Evolutionary conservation across 2,329 filamentous ascomycete species (phyloP), one percentile per base, ranked within the genome.

Genomic region (Gyromitra esculenta): DNA sequence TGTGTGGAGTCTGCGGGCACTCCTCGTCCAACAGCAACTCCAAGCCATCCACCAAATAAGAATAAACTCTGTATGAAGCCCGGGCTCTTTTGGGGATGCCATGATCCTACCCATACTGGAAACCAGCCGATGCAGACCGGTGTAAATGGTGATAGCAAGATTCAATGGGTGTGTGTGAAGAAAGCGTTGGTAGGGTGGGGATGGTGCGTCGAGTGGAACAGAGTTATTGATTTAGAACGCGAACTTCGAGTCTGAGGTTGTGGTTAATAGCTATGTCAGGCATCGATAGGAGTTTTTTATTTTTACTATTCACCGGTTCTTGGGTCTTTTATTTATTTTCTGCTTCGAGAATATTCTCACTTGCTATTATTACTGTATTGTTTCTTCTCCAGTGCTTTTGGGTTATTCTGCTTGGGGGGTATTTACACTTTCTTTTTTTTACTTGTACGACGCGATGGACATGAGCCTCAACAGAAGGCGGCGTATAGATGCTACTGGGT

Each of bases 181-280:
- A 74, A 56, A 35, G 63, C 56, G 6, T 39, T 69, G 9, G 63
- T 13, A 15, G 71, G 71, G 7, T 62, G 56, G 15, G 71, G 71
- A 54, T 74, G 71, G 71, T 74, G 71, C 68, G 54, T 56, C 11
- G 25, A 76, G 56, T 68, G 56, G 56, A 56, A 50, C 4, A 45
- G 65, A 21, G 2, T 48, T 11, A 31, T 63, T 45, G 11, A 57
- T 48, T 64, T 45, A 5, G 57, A 56, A 7, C 48, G 15, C 6
- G 75, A 77, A 45, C 75, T 75, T 45, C 73, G 31, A 68, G 41
- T 60, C 43, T 41, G n/a, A 43, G 13, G n/a, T 11, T 41, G 43
- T 59, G 50, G 18, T 31, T 35, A 56, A 15, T 48, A 6, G 37
- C 37, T n/a, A 56, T n/a, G 25, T 63, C 59, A 25, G 31, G 45